Base-by-base conservation (phyloP, 2,329 filamentous ascomycete species). In the Colletotrichum sublineola region DNA sequence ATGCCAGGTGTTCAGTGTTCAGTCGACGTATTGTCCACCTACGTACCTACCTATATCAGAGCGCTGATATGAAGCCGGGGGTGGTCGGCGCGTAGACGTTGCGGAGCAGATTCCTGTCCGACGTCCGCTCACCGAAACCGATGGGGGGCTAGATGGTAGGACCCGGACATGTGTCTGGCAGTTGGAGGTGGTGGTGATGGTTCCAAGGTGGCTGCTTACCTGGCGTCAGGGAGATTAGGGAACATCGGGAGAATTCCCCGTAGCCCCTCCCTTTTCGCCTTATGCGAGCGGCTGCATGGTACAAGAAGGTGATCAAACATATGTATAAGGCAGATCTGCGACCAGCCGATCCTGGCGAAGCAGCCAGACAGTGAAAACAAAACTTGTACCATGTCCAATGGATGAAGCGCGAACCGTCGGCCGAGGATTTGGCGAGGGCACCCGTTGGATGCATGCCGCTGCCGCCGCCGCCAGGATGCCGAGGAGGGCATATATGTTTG, bases 351-450 rank as follows among this genome's bases (percentile, higher is more conserved):
- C n/a, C 46, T 68, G 50, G 55, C n/a, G 44, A 58, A 44, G 42
- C 42, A 71, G 50, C 33, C 64, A 57, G 12, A 33, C 38, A 29
- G 29, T 24, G 24, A 24, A 24, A n/a, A 29, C 24, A 15, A 33
- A 8, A 12, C n/a, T n/a, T 33, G 29, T 12, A 33, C 60, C 48
- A 40, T 24, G 15, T 15, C 33, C 53, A n/a, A 46, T 50, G 40
- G 29, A 46, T 40, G 53, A 18, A 60, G 33, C 12, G n/a, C 29
- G 64, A 46, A 44, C 7, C 63, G 33, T 65, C 56, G 31, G 29
- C 68, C 66, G 69, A 68, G 53, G 66, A 58, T 69, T 69, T 69
- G 60, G 66, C 69, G 60, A 72, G 42, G 15, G 20, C 15, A 50
- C 20, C 40, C 52, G 31, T 36, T 40, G 31, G n/a, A 57, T 48